Base-by-base conservation (phyloP, 371 early-diverging fungal species). In the Dinochytrium kinnereticum region DNA sequence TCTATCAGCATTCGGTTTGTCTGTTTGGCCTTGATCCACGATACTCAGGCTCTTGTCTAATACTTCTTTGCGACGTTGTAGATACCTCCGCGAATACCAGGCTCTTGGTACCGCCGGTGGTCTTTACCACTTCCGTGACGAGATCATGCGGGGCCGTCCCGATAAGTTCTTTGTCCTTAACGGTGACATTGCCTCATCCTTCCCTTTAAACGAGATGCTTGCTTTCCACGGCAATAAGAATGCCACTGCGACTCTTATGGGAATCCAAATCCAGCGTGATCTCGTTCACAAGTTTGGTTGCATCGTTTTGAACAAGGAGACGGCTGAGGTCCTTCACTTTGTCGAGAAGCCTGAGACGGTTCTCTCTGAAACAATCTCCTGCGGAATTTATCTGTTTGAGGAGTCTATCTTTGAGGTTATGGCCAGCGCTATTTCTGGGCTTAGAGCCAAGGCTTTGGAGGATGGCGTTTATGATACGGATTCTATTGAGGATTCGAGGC, bases 91-190 rank as follows among this genome's bases (percentile, higher is more conserved):
- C 59, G 98, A 98, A 83, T 98, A 96, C 83, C 94, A 94, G 80
- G 90, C 95, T 24, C 85, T 98, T 66, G 98, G 98, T 30, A 98
- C 98, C 26, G 98, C 95, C 57, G 98, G 98, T 74, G 97, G 97
- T 64, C 85, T 98, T 68, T 96, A 95, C 86, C 98, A 98, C 80
- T 98, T 98, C 90, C 91, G 98, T 72, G 97, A 97, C 80, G 93
- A 96, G 84, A 95, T 98, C 73, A 78, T 94, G 77, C 90, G 93
- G 55, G 96, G 96, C 55, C 86, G 88, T 70, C 95, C 97, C 21
- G 90, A 95, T 59, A 91, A 92, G 72, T 89, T 98, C 76, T 97
- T 97, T 83, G 96, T 98, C 65, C 86, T 98, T 80, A 94, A 98
- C 81, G 95, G 95, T 50, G 98, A 98, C 82, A 94, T 98, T 72